These are phyloP conservation scores for Populus nigra DNA, from an alignment of 345 rosid genomes.

Conservation along the genomic window DNA sequence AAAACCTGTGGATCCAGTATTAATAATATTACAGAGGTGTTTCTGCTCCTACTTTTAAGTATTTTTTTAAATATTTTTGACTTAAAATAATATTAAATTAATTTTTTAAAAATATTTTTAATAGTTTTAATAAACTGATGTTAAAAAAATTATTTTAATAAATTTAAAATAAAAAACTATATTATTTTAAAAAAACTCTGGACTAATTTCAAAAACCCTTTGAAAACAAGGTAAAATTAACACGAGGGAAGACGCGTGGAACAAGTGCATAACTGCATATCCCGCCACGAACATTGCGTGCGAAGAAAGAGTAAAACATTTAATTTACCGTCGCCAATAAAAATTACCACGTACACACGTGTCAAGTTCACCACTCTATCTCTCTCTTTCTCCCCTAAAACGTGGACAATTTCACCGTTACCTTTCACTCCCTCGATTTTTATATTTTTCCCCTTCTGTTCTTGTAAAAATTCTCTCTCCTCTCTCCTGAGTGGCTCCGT, in stretches of 20 bases:
- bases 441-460: neutral
- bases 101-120: too few relatives aligned
- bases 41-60: too few relatives aligned
- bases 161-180: too few relatives aligned
- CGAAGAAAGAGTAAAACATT: neutral
- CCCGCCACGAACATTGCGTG: constrained; percentile 2
- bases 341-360: neutral
- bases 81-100: too few relatives aligned
- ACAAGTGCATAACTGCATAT: neutral
- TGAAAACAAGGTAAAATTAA: neutral
- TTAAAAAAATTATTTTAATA: too few relatives aligned
- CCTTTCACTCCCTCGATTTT: neutral
- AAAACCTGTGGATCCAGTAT: too few relatives aligned
- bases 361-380: neutral
- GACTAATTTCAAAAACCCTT: too few relatives aligned
- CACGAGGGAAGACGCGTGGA: neutral
- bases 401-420: constrained; percentile 13
- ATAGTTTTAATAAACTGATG: too few relatives aligned
- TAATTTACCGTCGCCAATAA: neutral
- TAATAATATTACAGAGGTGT: too few relatives aligned
- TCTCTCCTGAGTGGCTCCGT: neutral
- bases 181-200: too few relatives aligned
- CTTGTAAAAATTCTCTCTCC: neutral
- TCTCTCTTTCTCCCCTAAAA: neutral
- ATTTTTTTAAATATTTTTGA: too few relatives aligned